Conservation (phyloP, 2,329 filamentous ascomycete species). For the Gnomoniopsis sp. region DNA sequence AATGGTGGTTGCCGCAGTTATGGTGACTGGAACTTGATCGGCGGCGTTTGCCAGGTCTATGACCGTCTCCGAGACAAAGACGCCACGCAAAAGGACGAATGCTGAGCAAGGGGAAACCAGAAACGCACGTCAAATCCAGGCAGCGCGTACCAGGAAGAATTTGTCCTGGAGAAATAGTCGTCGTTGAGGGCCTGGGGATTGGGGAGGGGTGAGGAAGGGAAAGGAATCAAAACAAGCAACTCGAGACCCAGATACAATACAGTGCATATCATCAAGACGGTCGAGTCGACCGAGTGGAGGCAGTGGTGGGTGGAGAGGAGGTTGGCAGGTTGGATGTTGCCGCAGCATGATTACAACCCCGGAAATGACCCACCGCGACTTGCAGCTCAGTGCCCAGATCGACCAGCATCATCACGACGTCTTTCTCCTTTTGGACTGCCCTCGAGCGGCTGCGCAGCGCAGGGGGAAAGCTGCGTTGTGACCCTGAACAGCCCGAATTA, state of each 20-base stretch:
- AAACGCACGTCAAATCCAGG: constrained; percentile 3
- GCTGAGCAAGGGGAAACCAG: constrained; percentile 5
- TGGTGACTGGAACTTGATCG: constrained; percentile 14
- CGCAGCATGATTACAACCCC: constrained; percentile 1
- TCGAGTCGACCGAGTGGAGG: neutral
- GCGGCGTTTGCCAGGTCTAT: neutral
- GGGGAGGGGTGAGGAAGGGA: neutral
- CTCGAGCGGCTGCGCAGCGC: neutral
- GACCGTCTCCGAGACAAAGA: constrained; percentile 7
- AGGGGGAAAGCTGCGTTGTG: no score
- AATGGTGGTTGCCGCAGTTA: neutral
- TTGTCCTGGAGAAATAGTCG: neutral
- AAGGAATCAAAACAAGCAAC: neutral
- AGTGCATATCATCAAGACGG: neutral
- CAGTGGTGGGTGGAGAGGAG: no score
- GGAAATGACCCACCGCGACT: constrained; percentile 7
- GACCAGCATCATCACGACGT: neutral
- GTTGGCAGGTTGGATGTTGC: neutral
- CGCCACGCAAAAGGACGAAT: constrained; percentile 9
- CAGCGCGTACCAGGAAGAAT: neutral
- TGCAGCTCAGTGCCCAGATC: neutral
- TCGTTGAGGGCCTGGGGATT: neutral
- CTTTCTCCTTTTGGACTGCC: neutral
- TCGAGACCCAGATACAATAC: neutral
- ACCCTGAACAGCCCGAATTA: no score